phyloP scores from a whole-genome alignment of 345 rosid species.

The Eucalyptus rudis region DNA sequence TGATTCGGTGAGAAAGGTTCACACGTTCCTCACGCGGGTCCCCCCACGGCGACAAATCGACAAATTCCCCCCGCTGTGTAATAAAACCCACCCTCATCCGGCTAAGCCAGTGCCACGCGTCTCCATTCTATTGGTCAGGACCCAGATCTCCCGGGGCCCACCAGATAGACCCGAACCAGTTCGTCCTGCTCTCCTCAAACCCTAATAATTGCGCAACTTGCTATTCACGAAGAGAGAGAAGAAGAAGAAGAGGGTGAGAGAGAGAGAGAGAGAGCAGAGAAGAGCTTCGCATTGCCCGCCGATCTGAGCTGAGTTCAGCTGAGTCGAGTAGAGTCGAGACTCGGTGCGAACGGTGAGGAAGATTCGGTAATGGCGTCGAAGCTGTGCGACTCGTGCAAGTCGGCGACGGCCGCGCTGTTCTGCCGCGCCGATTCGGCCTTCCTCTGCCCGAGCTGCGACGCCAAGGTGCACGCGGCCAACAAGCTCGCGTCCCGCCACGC shows the following conservation, averaged over 20 bases:
- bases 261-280: not conserved
- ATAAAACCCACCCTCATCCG: not conserved
- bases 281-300: not conserved
- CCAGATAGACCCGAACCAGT: conserved; percentile 18
- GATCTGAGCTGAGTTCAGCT: not conserved
- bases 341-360: not conserved
- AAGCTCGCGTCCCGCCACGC: conserved; percentile 95
- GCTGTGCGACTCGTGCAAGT: conserved; percentile 37
- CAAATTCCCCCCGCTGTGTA: not conserved
- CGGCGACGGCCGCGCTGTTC: conserved; percentile 74
- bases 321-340: not conserved
- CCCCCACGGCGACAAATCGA: not conserved
- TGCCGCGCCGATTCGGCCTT: conserved; percentile 94
- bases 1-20: not conserved
- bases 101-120: conserved; percentile 57
- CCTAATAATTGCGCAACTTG: not conserved
- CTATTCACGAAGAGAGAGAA: not conserved
- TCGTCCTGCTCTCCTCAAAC: not conserved
- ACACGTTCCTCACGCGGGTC: not conserved
- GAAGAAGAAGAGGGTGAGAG: not conserved
- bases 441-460: conserved; percentile 73
- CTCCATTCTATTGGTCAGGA: not conserved
- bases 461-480: conserved; percentile 83
- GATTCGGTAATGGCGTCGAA: not conserved
- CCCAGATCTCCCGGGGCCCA: conserved; percentile 52